Percentiles rank a stretch among this genome's conserved stretches.
These are phyloP conservation scores for Erythrophleum fordii DNA, from an alignment of 306 rosid genomes.

Conservation along the genomic window DNA sequence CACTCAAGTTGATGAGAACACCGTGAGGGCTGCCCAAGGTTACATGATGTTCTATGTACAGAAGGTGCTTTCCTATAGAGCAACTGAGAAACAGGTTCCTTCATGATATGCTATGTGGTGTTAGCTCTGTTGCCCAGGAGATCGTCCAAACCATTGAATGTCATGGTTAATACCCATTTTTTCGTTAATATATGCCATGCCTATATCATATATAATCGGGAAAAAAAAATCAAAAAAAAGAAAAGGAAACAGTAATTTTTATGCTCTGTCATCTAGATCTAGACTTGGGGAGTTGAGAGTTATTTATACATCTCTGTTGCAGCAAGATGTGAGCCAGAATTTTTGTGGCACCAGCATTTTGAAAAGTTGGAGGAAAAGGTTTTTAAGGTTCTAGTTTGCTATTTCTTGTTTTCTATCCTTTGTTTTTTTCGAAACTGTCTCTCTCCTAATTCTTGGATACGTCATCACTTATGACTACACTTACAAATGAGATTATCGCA, in stretches of 20 bases:
- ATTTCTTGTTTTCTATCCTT: too few relatives aligned
- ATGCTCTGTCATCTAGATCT: too few relatives aligned
- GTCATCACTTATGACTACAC: too few relatives aligned
- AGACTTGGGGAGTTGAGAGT: too few relatives aligned
- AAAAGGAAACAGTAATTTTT: slow-evolving; percentile 26
- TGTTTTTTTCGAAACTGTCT: too few relatives aligned
- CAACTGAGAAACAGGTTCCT: slow-evolving; percentile 68
- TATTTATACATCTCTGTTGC: slow-evolving; percentile 52
- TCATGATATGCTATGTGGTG: slow-evolving; percentile 47
- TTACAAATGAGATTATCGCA: too few relatives aligned
- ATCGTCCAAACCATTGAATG: slow-evolving; percentile 37
- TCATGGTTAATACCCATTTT: slow-evolving; percentile 45
- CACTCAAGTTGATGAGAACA: slow-evolving; percentile 78
- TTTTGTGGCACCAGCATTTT: slow-evolving; percentile 59
- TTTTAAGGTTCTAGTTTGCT: neutral
- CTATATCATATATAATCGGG: slow-evolving; percentile 46
- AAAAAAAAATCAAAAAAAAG: slow-evolving; percentile 13
- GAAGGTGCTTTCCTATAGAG: slow-evolving; percentile 85
- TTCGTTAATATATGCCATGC: slow-evolving; percentile 40
- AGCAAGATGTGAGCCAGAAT: slow-evolving; percentile 56
- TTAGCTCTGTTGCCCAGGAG: neutral
- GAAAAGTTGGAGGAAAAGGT: slow-evolving; percentile 25
- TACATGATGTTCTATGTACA: slow-evolving; percentile 98
- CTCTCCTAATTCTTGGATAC: too few relatives aligned
- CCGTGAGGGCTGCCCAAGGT: slow-evolving; percentile 90